Conservation (phyloP, 768 basidiomycete genomes). For the Suillus alpinus region DNA sequence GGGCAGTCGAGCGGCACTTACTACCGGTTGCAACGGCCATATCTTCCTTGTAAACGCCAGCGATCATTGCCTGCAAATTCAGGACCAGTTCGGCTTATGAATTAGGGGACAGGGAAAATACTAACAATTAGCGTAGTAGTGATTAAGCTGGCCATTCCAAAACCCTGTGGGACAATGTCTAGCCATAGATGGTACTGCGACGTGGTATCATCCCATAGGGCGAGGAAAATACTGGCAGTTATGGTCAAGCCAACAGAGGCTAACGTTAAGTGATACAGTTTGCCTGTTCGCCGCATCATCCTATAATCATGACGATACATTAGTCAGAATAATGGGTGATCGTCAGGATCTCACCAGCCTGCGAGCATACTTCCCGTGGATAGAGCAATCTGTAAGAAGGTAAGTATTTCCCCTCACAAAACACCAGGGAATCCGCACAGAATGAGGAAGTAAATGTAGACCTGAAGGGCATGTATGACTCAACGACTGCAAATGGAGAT, state of each 20-base stretch:
- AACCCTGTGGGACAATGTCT: conserved; percentile 77
- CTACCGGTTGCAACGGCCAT: conserved; percentile 89
- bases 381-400: conserved; percentile 59
- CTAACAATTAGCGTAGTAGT: conserved; percentile 84
- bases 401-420: conserved; percentile 13
- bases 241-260: conserved; percentile 59
- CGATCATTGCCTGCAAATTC: conserved; percentile 73
- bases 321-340: conserved; percentile 3
- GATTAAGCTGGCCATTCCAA: conserved; percentile 82
- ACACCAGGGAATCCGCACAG: conserved; percentile 45
- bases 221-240: conserved; percentile 57
- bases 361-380: conserved; percentile 84
- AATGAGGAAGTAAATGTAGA: conserved; percentile 86
- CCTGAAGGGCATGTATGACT: conserved; percentile 40
- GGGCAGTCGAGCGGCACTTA: conserved; percentile 40
- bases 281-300: conserved; percentile 85
- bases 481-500: conserved; percentile 1
- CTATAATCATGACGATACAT: conserved; percentile 34
- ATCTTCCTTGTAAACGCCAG: conserved; percentile 74
- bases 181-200: conserved; percentile 67
- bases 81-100: conserved; percentile 9
- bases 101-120: conserved; percentile 15
- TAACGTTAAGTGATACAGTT: conserved; percentile 75
- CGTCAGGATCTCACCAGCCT: conserved; percentile 60
- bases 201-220: conserved; percentile 64